These are phyloP conservation scores for Thuja plicata DNA, from an alignment of 83 land plant genomes.

Conservation along the genomic window DNA sequence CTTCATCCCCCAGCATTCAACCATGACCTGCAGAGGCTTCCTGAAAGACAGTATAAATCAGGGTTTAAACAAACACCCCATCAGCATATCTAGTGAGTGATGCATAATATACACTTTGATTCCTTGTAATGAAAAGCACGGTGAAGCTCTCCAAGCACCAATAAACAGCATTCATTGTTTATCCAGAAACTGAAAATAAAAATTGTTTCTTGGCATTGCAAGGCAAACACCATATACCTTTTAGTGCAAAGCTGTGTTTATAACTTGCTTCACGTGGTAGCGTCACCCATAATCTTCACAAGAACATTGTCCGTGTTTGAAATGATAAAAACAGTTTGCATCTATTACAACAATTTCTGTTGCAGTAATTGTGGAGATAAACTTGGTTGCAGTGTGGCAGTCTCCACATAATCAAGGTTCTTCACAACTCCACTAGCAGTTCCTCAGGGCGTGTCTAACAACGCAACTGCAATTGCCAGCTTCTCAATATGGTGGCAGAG, in stretches of 20 bases:
- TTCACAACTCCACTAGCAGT: neutral
- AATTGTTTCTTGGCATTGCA: neutral
- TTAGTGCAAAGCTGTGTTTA: neutral
- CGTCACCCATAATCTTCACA: neutral
- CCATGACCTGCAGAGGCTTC: neutral
- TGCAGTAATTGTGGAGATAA: neutral
- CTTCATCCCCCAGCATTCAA: neutral
- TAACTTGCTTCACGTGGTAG: neutral
- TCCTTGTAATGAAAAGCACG: neutral
- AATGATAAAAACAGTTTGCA: neutral
- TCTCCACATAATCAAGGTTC: slow-evolving; percentile 5
- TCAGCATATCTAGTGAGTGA: neutral
- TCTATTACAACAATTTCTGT: neutral
- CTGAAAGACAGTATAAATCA: neutral
- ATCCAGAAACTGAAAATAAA: neutral
- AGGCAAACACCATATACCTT: neutral
- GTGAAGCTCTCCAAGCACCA: neutral
- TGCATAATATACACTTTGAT: neutral
- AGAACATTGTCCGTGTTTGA: neutral
- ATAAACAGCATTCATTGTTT: neutral
- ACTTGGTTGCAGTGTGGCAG: neutral
- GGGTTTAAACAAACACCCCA: neutral
- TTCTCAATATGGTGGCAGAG: neutral
- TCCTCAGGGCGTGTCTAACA: neutral
- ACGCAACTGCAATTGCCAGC: neutral